Base-by-base conservation (phyloP, 768 basidiomycete genomes). In the Kwoniella europaea region DNA sequence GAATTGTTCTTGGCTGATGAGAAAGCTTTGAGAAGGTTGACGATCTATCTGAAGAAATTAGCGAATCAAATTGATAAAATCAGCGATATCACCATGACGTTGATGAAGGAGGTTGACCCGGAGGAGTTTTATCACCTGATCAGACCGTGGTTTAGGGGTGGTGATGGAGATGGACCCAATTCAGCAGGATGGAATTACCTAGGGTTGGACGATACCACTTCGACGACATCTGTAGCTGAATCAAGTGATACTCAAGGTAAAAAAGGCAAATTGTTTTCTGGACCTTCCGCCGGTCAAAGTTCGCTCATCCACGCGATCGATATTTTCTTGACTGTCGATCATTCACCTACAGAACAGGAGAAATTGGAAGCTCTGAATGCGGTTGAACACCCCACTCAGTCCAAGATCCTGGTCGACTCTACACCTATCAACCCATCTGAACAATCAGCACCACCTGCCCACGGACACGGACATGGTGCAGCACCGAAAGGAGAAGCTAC, bases 261-360 rank as follows among this genome's bases (percentile, higher is more conserved):
- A 50, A 69, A 62, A 27, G 74, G 76, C 0, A 59, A 68, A 18
- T 82, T 85, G 62, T 88, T 92, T 52, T 91, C 89, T 68, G 96
- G 96, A 0, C 95, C 96, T 24, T 94, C 92, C 10, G 96, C 94
- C 1, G 96, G 96, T 1, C 96, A 99, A 85, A 94, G 92, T 83
- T 91, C 90, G 62, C 88, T 95, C 66, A 93, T 99, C 86, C 82
- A 83, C 68, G 82, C 82, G 3, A 76, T 83, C 71, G 82, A 83
- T 68, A 80, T 82, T 41, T 83, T 82, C 74, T 69, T 83, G 27
- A 81, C 79, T 4, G 82, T 82, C 71, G 80, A 82, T 61, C 82
- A 82, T 74, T 71, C 92, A 90, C 75, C 78, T 0, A 65, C 70
- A 12, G 42, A 63, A 13, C 69, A 74, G 16, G 69, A 68, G 42